Percentiles rank a stretch among this genome's conserved stretches.
These are phyloP conservation scores for Penstemon davidsonii DNA, from an alignment of 257 asterid genomes.

Conservation along the genomic window DNA sequence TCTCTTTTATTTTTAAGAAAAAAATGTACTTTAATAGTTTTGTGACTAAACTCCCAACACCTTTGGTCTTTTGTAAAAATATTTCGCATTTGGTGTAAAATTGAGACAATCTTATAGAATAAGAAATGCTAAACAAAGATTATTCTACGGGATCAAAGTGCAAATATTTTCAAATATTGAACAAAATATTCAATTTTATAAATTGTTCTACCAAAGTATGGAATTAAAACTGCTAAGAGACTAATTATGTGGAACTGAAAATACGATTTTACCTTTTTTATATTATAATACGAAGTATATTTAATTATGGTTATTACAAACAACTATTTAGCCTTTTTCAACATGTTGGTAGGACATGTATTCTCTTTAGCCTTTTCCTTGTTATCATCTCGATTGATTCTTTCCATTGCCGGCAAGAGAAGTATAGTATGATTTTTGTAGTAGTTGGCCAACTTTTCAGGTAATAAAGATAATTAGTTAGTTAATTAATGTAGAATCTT, in stretches of 20 bases:
- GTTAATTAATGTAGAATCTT: no score
- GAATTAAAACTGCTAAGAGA: no score
- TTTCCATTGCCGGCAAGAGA: slow-evolving; percentile 28
- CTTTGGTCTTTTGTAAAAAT: not conserved
- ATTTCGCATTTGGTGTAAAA: not conserved
- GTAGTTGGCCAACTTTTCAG: not conserved
- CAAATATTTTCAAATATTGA: no score
- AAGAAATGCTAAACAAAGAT: no score
- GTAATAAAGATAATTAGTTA: no score
- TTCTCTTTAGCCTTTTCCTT: not conserved
- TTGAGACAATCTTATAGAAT: no score
- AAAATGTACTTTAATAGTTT: no score
- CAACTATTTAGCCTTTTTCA: not conserved
- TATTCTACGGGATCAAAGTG: no score
- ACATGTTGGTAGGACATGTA: not conserved
- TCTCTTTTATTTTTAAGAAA: not conserved
- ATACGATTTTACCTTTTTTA: not conserved
- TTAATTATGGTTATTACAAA: not conserved
- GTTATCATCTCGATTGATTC: slow-evolving; percentile 15
- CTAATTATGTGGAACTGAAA: no score
- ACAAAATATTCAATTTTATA: no score
- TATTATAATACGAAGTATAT: not conserved
- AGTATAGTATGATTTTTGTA: slow-evolving; percentile 13
- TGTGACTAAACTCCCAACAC: not conserved
- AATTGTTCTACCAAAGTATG: no score